A percentile compares a stretch with the other conserved stretches of the same genome.
Conservation (phyloP, 2,329 filamentous ascomycete genomes). For the Diplodia mutila region DNA sequence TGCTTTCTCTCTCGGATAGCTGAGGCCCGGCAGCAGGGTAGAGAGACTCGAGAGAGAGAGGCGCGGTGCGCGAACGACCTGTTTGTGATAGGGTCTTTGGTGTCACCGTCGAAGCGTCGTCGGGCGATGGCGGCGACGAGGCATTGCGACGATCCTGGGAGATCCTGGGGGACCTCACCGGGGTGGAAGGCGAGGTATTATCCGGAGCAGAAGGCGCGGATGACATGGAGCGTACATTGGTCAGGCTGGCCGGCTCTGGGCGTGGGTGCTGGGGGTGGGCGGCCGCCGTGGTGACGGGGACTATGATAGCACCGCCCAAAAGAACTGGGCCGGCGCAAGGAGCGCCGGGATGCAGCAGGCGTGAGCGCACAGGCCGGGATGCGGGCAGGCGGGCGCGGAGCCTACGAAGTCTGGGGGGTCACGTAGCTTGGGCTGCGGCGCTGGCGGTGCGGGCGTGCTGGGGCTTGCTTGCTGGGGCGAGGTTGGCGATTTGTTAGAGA, state of each 20-base stretch:
- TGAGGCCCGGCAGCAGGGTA: constrained; percentile 52
- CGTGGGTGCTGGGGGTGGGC: constrained; percentile 41
- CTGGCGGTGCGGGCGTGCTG: constrained; percentile 1
- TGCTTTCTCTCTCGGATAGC: constrained; percentile 65
- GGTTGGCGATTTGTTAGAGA: constrained; percentile 9
- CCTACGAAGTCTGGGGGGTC: constrained; percentile 6
- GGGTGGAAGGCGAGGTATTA: constrained; percentile 46
- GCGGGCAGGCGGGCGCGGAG: neutral
- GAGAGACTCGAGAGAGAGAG: constrained; percentile 39
- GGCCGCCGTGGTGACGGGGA: constrained; percentile 28
- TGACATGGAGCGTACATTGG: constrained; percentile 51
- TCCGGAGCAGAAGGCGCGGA: constrained; percentile 41
- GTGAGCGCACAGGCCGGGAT: constrained; percentile 7
- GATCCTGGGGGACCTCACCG: constrained; percentile 43
- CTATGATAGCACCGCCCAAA: constrained; percentile 11
- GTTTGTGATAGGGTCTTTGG: constrained; percentile 42
- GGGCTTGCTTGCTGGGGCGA: neutral
- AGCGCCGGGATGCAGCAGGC: constrained; percentile 6
- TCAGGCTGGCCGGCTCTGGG: constrained; percentile 34
- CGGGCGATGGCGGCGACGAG: constrained; percentile 29
- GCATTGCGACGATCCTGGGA: constrained; percentile 31
- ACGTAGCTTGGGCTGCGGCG: constrained; percentile 15
- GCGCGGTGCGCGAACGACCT: constrained; percentile 45
- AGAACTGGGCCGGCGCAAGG: constrained; percentile 11
- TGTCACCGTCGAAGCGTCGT: constrained; percentile 32